phyloP scores from a whole-genome alignment of 169 alveolate genomes.

The Cystoisospora suis region DNA sequence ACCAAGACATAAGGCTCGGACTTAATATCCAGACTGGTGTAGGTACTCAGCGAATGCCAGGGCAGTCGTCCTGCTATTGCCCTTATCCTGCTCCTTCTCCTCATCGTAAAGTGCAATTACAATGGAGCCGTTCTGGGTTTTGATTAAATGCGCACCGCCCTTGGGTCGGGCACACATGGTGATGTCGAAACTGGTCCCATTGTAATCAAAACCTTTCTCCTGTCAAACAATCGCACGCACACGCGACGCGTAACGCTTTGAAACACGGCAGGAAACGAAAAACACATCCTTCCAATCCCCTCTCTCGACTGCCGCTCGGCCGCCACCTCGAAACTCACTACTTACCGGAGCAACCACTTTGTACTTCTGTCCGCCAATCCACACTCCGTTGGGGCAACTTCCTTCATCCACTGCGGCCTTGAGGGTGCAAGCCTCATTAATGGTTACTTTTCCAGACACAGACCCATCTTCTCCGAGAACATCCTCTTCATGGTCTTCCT shows the following conservation, averaged over 20 bases:
- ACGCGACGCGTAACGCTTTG: not conserved
- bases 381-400: constrained; percentile 73
- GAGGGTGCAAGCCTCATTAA: constrained; percentile 69
- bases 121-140: constrained; percentile 68
- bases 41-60: constrained; percentile 72
- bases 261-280: no score
- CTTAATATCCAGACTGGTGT: constrained; percentile 66
- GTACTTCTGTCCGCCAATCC: constrained; percentile 73
- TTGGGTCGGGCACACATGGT: constrained; percentile 53
- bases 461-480: constrained; percentile 67
- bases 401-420: constrained; percentile 72
- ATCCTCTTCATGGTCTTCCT: constrained; percentile 72
- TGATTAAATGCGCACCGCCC: constrained; percentile 72
- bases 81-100: constrained; percentile 68
- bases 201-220: constrained; percentile 43
- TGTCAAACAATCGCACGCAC: not conserved
- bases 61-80: constrained; percentile 70
- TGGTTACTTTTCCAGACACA: constrained; percentile 51
- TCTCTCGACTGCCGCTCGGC: not conserved
- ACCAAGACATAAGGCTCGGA: no score
- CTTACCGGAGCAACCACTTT: constrained; percentile 65
- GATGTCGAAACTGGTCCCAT: constrained; percentile 40
- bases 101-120: constrained; percentile 74
- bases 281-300: not conserved
- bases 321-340: not conserved